These are phyloP conservation scores for Fusarium sp. DNA, from an alignment of 2,329 filamentous ascomycete genomes.

Conservation along the genomic window DNA sequence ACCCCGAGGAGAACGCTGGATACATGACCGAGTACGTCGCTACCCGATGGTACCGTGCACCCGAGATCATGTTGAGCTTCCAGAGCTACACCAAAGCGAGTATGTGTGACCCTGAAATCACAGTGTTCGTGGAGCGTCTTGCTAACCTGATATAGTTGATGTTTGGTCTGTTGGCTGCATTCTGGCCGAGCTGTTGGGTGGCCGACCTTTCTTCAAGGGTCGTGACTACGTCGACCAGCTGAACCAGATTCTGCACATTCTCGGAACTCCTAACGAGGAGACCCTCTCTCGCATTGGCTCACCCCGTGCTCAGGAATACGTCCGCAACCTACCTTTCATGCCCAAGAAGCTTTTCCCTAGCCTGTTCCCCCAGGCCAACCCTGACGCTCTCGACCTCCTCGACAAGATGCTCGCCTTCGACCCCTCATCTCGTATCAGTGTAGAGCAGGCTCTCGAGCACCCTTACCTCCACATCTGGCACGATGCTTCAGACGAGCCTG, in stretches of 20 bases:
- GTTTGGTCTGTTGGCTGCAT: slow-evolving; percentile 99
- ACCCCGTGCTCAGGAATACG: slow-evolving; percentile 96
- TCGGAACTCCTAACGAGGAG: slow-evolving; percentile 95
- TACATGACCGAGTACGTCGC: slow-evolving; percentile 99
- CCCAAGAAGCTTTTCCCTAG: slow-evolving; percentile 89
- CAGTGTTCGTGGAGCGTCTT: background rate
- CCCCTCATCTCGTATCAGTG: slow-evolving; percentile 89
- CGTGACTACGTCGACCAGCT: slow-evolving; percentile 99
- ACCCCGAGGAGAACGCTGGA: slow-evolving; percentile 97
- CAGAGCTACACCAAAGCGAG: slow-evolving; percentile 99
- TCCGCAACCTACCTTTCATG: slow-evolving; percentile 95
- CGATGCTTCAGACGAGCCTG: slow-evolving; percentile 94
- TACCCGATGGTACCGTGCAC: slow-evolving; percentile 93
- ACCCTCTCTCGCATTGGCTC: slow-evolving; percentile 94
- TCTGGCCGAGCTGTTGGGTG: slow-evolving; percentile 92
- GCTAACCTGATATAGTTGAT: slow-evolving; percentile 75
- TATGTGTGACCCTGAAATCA: slow-evolving; percentile 63
- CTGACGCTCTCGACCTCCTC: slow-evolving; percentile 92
- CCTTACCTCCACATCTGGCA: slow-evolving; percentile 98
- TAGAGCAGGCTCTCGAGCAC: slow-evolving; percentile 96
- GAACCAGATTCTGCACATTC: slow-evolving; percentile 98
- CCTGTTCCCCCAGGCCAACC: slow-evolving; percentile 94
- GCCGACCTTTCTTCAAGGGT: slow-evolving; percentile 98
- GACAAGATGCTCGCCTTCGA: slow-evolving; percentile 99
- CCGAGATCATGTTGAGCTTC: slow-evolving; percentile 99